Base-by-base conservation (phyloP, 257 asterid genomes). In the Voacanga thouarsii region DNA sequence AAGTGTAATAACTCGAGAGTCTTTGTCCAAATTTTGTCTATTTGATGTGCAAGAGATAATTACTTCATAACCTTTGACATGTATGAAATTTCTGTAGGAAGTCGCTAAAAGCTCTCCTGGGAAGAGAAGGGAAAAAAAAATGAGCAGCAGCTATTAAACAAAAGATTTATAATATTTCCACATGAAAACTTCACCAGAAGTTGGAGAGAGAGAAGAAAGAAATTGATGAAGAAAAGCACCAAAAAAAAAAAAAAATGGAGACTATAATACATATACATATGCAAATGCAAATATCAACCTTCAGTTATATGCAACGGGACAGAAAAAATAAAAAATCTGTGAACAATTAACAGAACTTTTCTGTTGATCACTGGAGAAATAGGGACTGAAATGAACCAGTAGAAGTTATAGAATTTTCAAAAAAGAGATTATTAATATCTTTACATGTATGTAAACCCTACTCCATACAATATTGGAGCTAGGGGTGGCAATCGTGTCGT, bases 11-110 rank as follows among this genome's bases (percentile, higher is more conserved):
- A 95, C 99, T 98, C 89, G 94, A 78, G 97, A 90, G 80, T 89
- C 90, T 87, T 90, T 95, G 63, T 92, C 86, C 28, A 53, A 76
- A 93, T 88, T 87, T 92, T 93, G 88, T 95, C 99, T 80, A 95
- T 89, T 87, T 92, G 97, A 72, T 84, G 92, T 61, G 99, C 99
- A 87, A 95, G 97, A 75, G 98, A 92, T 81, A 91, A 83, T 79
- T 97, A 88, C 83, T 88, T 93, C 91, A 83, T 87, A 73, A 95
- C 90, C 85, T 89, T 98, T 18, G 91, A 91, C 93, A 95, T 87
- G 86, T 87, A 92, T 41, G 99, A 92, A 49, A 80, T 68, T 78
- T 90, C 90, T 72, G 89, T 83, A 67, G 99, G 99, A 89, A 95
- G 93, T 56, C 94, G 91, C 85, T 84, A 96, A 82, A 95, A 93